Percentiles rank a stretch among this genome's conserved stretches.
Conservation (phyloP, 352 stramenopile genomes). For the Salisapilia sapeloensis region DNA sequence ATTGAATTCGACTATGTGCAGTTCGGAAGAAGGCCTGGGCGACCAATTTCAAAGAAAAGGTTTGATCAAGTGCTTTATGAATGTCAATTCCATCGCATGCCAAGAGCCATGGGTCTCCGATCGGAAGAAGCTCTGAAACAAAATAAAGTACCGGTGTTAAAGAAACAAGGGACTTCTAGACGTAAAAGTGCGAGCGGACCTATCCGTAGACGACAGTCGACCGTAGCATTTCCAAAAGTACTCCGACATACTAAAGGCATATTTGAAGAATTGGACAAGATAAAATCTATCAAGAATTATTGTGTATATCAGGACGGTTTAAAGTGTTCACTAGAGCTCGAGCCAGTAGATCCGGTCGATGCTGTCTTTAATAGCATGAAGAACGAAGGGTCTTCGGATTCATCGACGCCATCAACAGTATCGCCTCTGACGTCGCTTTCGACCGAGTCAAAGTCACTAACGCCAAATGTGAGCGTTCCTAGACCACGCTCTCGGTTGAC, state of each 20-base stretch:
- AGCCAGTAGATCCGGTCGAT: conserved; percentile 2
- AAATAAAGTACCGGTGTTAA: too few species aligned
- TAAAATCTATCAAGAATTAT: conserved; percentile 45
- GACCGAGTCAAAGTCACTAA: conserved; percentile 9
- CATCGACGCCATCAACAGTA: background rate
- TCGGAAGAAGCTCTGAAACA: too few species aligned
- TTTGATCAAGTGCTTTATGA: conserved; percentile 46
- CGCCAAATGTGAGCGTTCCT: too few species aligned
- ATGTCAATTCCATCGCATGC: conserved; percentile 38
- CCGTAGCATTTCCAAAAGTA: conserved; percentile 24
- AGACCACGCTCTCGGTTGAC: background rate
- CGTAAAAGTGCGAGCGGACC: too few species aligned
- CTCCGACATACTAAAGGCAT: conserved; percentile 15
- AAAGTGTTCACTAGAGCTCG: conserved; percentile 22
- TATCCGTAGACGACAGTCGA: too few species aligned
- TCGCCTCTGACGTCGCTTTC: background rate
- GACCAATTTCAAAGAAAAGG: conserved; percentile 33
- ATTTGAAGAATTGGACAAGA: conserved; percentile 39
- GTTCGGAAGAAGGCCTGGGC: conserved; percentile 13
- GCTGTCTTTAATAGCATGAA: conserved; percentile 1
- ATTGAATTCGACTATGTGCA: conserved; percentile 69
- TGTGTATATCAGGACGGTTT: conserved; percentile 38
- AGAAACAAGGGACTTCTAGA: too few species aligned
- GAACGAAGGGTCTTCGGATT: conserved; percentile 2
- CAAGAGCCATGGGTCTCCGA: conserved; percentile 12